These are phyloP conservation scores for Grigorovia jiainica DNA, from an alignment of 805 yeast species.

Conservation along the genomic window DNA sequence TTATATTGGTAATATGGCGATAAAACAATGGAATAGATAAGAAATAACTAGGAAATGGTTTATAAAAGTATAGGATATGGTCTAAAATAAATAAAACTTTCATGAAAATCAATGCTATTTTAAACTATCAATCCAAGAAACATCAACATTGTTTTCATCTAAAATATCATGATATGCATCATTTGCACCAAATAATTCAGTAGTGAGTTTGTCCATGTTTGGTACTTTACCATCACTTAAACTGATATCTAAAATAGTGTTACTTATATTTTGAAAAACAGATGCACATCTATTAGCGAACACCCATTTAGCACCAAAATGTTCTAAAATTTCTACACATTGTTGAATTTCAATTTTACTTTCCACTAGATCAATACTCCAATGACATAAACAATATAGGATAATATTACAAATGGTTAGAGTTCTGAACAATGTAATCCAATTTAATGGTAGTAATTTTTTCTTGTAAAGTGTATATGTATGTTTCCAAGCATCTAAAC, in stretches of 20 bases:
- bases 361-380: constrained; percentile 38
- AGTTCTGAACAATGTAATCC: constrained; percentile 41
- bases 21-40: no score
- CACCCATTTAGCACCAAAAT: constrained; percentile 39
- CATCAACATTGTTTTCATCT: constrained; percentile 38
- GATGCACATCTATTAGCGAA: constrained; percentile 37
- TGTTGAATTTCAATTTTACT: constrained; percentile 38
- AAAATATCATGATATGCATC: constrained; percentile 39
- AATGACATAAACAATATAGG: constrained; percentile 37
- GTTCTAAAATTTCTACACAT: constrained; percentile 37
- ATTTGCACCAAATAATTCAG: constrained; percentile 36
- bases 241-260: constrained; percentile 38
- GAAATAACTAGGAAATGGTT: no score
- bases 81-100: no score
- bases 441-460: constrained; percentile 37
- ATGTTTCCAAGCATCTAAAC: constrained; percentile 37
- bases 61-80: not conserved
- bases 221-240: constrained; percentile 31
- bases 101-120: no score
- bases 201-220: constrained; percentile 33
- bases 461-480: constrained; percentile 38
- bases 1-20: no score
- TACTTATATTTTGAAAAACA: constrained; percentile 36
- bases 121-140: constrained; percentile 33
- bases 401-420: constrained; percentile 40